phyloP scores from a whole-genome alignment of 2,329 filamentous ascomycete species.

The Lecanicillium sp. region DNA sequence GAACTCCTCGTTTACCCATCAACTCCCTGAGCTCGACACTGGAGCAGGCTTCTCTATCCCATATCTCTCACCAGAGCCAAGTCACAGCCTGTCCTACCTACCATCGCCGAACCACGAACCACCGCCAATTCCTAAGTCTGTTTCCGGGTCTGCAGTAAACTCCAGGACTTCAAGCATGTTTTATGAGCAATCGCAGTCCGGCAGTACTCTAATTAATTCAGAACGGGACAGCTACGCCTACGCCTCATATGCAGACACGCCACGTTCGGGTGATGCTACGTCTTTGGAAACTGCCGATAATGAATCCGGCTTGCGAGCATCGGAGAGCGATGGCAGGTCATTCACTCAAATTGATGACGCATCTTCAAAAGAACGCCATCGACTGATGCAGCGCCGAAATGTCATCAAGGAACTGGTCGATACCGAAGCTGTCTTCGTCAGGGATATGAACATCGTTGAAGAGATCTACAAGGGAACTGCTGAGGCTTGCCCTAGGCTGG shows the following conservation, averaged over 20 bases:
- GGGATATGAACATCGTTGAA: conserved; percentile 94
- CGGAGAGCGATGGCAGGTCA: conserved; percentile 29
- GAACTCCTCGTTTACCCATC: conserved; percentile 23
- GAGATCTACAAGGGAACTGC: conserved; percentile 97
- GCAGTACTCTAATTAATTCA: conserved; percentile 35
- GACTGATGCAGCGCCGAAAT: conserved; percentile 72
- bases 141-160: conserved; percentile 25
- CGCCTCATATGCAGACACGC: conserved; percentile 32
- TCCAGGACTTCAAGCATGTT: conserved; percentile 33
- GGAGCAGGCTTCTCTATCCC: conserved; percentile 43
- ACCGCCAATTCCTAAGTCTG: conserved; percentile 37
- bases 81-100: conserved; percentile 21
- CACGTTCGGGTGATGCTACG: conserved; percentile 38
- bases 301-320: conserved; percentile 26
- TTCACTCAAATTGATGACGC: conserved; percentile 30
- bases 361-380: conserved; percentile 52
- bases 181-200: conserved; percentile 29
- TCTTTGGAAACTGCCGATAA: conserved; percentile 35
- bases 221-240: conserved; percentile 38
- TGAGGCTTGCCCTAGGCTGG: conserved; percentile 70
- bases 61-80: conserved; percentile 29
- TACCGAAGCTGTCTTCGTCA: conserved; percentile 83
- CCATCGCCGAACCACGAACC: conserved; percentile 42
- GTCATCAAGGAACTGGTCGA: conserved; percentile 89
- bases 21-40: conserved; percentile 43